Conservation (phyloP, 208 protist species). For the Wallacemonas rigidus region DNA sequence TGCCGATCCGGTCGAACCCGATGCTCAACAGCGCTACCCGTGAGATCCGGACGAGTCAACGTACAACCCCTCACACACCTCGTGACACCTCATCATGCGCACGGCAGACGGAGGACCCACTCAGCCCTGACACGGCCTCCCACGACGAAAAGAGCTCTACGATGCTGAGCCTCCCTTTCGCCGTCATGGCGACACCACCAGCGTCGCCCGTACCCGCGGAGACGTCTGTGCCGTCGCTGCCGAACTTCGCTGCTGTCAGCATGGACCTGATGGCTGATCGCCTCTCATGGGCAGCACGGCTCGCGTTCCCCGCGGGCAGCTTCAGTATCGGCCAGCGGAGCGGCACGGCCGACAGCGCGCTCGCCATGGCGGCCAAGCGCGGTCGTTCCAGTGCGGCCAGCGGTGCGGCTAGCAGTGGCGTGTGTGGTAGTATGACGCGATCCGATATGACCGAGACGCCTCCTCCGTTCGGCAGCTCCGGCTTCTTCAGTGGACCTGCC, state of each 20-base stretch:
- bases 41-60: too few species aligned
- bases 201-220: neutral
- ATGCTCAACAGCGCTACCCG: too few species aligned
- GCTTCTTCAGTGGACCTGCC: slow-evolving; percentile 14
- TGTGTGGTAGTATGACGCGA: neutral
- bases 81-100: too few species aligned
- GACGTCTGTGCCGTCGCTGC: neutral
- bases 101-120: too few species aligned
- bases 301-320: neutral
- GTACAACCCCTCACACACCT: too few species aligned
- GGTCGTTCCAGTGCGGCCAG: too few species aligned
- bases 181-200: neutral
- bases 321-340: neutral
- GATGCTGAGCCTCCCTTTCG: neutral
- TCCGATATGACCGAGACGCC: neutral
- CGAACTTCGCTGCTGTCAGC: neutral
- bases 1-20: too few species aligned
- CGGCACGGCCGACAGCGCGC: neutral
- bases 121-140: too few species aligned
- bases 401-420: neutral
- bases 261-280: neutral
- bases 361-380: neutral
- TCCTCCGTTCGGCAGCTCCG: neutral
- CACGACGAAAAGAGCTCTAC: too few species aligned
- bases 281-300: neutral